Evolutionary conservation across 495 filamentous ascomycete species (phyloP), one percentile per base, ranked within the genome.

Genomic region (Podospora sp.): DNA sequence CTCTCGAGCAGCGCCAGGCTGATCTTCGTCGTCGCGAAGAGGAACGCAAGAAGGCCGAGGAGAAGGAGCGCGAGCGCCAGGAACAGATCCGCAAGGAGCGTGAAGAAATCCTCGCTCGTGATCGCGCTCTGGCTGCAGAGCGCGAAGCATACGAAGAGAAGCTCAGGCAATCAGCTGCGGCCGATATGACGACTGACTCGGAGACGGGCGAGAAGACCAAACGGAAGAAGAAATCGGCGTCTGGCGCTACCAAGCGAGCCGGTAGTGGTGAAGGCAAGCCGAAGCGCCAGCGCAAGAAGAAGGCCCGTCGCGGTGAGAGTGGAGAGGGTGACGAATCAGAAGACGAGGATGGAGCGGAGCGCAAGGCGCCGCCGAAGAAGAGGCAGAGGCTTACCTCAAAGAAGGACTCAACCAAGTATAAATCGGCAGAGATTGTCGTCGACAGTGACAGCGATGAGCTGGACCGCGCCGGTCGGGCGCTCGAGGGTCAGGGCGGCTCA

Each of bases 31-130:
- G 83, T 35, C 88, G 91, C 6, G 92, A 96, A 69, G 87, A 87
- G 69, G 83, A 87, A 21, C 82, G 84, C 63, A 70, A 52, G 26
- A 86, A 86, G 67, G 86, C 83, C 0, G 86, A 91, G 67, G 89
- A 89, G 51, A 80, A 81, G 20, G 89, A 90, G 61, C 82, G 84
- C 22, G 91, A 93, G 74, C 79, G 89, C 57, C 90, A 91, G 66
- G 83, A 87, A 61, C 90, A 90, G 77, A 89, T 98, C 63, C 86
- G 89, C 18, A 91, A 92, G 66, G 93, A 98, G 73, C 86, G 93
- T 12, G 87, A 91, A 64, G 87, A 83, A 70, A 92, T 97, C 73
- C 80, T 88, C 20, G 92, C 94, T 67, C 84, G 88, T 40, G 91
- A 93, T 60, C 85, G 92, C 59, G 86, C 86, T 55, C 81, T 91